Base-by-base conservation (phyloP, 169 alveolate genomes). In the Babesia sp. region DNA sequence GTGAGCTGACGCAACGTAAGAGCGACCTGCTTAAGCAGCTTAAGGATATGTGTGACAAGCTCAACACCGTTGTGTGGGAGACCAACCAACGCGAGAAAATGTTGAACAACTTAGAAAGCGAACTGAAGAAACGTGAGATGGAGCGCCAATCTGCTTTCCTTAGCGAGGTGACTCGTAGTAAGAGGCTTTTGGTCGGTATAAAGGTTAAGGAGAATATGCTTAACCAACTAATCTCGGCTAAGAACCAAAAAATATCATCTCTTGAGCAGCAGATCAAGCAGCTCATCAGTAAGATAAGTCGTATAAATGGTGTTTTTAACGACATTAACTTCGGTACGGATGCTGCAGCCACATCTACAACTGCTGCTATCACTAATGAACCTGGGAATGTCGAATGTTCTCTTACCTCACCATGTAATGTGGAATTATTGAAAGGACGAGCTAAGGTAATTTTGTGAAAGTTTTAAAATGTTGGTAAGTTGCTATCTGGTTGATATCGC, bases 181-280 rank as follows among this genome's bases (percentile, higher is more conserved):
- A 71, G 59, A 45, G 82, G 28, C 55, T 79, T 42, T 55, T 51
- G 34, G 74, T 79, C 26, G 41, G 68, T 42, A 79, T 79, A 14
- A 79, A 79, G 70, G 83, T 56, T 36, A 79, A 79, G 78, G 87
- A 79, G 54, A 79, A 70, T 57, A 42, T 59, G 76, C 54, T 79
- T 29, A 55, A 55, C 57, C 70, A 79, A 50, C 50, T 79, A 9
- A 79, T 79, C 34, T 29, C 50, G 44, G 58, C 54, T 14, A 79
- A 79, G 56, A 79, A 79, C 51, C 29, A 71, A 28, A 45, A 70
- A 54, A 79, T 79, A 26, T 9, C 11, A 11, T 76, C 33, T 39
- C 61, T 79, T 33, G 58, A 55, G 16, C 50, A 26, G 39, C 70
- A 79, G 60, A 53, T 69, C 18, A 26, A 29, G 34, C 55, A 36